phyloP scores from a whole-genome alignment of 163 green algal genomes.

The Scenedesmus sp. region DNA sequence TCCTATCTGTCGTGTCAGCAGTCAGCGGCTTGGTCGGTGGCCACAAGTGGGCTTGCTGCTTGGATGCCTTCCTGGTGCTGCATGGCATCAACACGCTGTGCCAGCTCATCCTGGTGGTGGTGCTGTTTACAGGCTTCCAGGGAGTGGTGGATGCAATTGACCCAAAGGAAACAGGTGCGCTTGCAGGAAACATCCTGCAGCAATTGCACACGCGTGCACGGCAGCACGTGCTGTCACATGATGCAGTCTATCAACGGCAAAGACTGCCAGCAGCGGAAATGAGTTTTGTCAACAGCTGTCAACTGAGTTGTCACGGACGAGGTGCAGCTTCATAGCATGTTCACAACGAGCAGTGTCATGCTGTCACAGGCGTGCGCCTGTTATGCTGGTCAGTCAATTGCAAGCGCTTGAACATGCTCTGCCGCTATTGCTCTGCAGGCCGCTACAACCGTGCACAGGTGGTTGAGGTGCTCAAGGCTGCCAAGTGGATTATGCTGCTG shows the following conservation, averaged over 20 bases:
- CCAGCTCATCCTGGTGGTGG: slow-evolving; percentile 29
- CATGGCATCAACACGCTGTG: slow-evolving; percentile 38
- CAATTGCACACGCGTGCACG: neutral
- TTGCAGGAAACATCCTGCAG: neutral
- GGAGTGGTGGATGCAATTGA: slow-evolving; percentile 14
- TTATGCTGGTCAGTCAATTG: neutral
- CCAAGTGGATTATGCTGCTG: slow-evolving; percentile 51
- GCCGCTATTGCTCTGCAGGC: slow-evolving; percentile 3
- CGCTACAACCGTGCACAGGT: slow-evolving; percentile 27
- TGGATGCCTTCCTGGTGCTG: slow-evolving; percentile 46
- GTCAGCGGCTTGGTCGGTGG: slow-evolving; percentile 30
- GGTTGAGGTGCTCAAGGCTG: slow-evolving; percentile 23
- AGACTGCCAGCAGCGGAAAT: neutral
- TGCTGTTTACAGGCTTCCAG: slow-evolving; percentile 34
- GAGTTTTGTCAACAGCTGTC: neutral
- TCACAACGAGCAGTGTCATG: neutral
- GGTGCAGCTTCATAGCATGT: neutral
- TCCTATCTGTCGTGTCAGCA: slow-evolving; percentile 23
- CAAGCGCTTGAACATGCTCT: neutral
- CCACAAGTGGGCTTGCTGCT: slow-evolving; percentile 45
- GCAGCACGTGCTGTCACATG: neutral
- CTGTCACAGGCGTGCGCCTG: neutral
- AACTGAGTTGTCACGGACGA: no score
- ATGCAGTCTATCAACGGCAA: neutral
- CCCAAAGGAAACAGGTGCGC: neutral